Percentiles rank a stretch among this genome's conserved stretches.
These are phyloP conservation scores for Celoporthe dispersa DNA, from an alignment of 2,329 filamentous ascomycete genomes.

Conservation along the genomic window DNA sequence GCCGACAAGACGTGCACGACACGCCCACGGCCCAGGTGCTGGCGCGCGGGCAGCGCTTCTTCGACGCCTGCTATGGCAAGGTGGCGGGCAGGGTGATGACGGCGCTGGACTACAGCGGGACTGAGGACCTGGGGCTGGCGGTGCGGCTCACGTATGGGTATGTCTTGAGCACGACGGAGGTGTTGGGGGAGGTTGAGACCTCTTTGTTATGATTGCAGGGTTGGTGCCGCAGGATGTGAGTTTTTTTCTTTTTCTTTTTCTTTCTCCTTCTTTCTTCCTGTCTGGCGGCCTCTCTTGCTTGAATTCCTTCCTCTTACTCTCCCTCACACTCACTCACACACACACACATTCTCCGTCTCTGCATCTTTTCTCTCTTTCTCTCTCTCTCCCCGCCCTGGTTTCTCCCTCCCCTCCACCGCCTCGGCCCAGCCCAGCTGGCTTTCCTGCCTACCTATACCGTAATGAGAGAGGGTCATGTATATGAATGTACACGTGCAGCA, in stretches of 20 bases:
- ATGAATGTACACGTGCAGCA: background rate
- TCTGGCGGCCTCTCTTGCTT: no score
- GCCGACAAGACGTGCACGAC: constrained; percentile 45
- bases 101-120: constrained; percentile 53
- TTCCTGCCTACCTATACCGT: background rate
- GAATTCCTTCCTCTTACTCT: background rate
- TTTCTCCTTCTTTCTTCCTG: background rate
- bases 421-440: background rate
- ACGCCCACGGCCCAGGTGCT: constrained; percentile 43
- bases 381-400: background rate
- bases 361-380: background rate
- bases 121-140: constrained; percentile 53
- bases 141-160: constrained; percentile 54
- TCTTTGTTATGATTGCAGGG: constrained; percentile 56
- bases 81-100: constrained; percentile 51
- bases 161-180: constrained; percentile 50
- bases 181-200: constrained; percentile 52
- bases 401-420: no score
- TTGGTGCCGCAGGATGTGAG: constrained; percentile 56
- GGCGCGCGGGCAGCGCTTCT: constrained; percentile 50
- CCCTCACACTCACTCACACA: no score
- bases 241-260: background rate
- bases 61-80: constrained; percentile 54
- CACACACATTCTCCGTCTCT: no score
- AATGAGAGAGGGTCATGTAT: background rate